A percentile compares a stretch with the other conserved stretches of the same genome.
Evolutionary conservation across 176 grass and related monocot species (phyloP).

Genomic region (Oryza rufipogon): DNA sequence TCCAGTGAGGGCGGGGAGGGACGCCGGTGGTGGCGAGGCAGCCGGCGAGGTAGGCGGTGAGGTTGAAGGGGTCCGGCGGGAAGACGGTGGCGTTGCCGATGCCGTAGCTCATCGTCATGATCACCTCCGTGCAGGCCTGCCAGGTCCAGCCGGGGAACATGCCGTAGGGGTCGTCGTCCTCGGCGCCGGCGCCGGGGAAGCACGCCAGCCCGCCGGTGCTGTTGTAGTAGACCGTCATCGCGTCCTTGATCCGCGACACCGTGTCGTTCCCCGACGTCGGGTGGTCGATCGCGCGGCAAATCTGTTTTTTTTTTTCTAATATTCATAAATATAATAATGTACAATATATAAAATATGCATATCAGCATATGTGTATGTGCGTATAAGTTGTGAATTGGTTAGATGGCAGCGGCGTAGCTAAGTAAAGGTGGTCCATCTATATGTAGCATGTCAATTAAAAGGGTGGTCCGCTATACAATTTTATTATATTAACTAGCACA

Average conservation of each 20-base stretch:
- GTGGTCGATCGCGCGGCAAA: slow-evolving; percentile 64
- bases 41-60: neutral
- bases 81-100: slow-evolving; percentile 42
- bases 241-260: slow-evolving; percentile 37
- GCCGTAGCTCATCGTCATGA: slow-evolving; percentile 39
- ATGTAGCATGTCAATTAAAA: too few species aligned
- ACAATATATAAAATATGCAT: too few species aligned
- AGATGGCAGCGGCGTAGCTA: too few species aligned
- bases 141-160: slow-evolving; percentile 49
- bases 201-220: slow-evolving; percentile 41
- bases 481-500: too few species aligned
- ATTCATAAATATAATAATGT: too few species aligned
- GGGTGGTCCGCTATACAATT: too few species aligned
- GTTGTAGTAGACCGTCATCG: slow-evolving; percentile 69
- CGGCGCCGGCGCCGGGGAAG: slow-evolving; percentile 1
- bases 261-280: slow-evolving; percentile 32
- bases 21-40: slow-evolving; percentile 35
- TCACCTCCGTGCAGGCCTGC: slow-evolving; percentile 71
- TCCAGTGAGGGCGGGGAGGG: slow-evolving; percentile 50
- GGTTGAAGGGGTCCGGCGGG: slow-evolving; percentile 42
- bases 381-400: too few species aligned
- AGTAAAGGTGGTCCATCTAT: too few species aligned
- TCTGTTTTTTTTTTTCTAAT: slow-evolving; percentile 27
- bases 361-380: too few species aligned
- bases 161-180: slow-evolving; percentile 34